Base-by-base conservation (phyloP, 2,329 filamentous ascomycete species). In the Epicoccum nigrum region DNA sequence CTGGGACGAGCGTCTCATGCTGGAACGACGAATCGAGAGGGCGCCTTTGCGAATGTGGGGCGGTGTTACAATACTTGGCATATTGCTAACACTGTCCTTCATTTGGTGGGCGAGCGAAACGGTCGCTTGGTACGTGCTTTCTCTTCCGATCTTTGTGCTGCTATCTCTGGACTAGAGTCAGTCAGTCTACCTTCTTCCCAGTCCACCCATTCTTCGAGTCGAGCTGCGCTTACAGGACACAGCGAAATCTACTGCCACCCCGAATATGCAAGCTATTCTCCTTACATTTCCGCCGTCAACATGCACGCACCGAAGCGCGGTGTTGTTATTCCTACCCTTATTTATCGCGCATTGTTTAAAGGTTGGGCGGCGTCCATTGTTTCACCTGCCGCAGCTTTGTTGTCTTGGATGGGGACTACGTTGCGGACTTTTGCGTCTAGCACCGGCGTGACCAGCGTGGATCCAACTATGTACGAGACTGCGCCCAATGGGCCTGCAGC, bases 251-350 rank as follows among this genome's bases (percentile, higher is more conserved):
- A 80, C 66, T 82, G 79, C 62, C 79, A 82, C 39, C 79, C 78
- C 3, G 55, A 70, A 7, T 78, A 81, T 51, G 78, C 81, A 4
- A 59, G 70, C 11, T 73, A 62, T 7, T 83, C 82, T 20, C 59
- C 57, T 58, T 68, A 74, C 28, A 79, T 78, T 17, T 81, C 78
- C 52, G 81, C 79, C 45, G 71, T 83, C 27, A 72, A 77, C 34
- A 76, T 76, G 16, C 72, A 83, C 54, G 81, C 81, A 8, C 83
- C 83, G 0, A 62, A 72, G 17, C 82, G 78, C 42, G 83, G 83
- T 0, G 82, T 78, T 53, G 81, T 83, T 4, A 74, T 83, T 4
- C 80, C 81, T 3, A 84, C 81, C 3, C 74, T 85, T 63, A 50
- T 83, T 3, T 81, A 75, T 38, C 67, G 76, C 16, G 71, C 70